phyloP scores from a whole-genome alignment of 805 yeast species.

The Ogataea trehaloabstinens region DNA sequence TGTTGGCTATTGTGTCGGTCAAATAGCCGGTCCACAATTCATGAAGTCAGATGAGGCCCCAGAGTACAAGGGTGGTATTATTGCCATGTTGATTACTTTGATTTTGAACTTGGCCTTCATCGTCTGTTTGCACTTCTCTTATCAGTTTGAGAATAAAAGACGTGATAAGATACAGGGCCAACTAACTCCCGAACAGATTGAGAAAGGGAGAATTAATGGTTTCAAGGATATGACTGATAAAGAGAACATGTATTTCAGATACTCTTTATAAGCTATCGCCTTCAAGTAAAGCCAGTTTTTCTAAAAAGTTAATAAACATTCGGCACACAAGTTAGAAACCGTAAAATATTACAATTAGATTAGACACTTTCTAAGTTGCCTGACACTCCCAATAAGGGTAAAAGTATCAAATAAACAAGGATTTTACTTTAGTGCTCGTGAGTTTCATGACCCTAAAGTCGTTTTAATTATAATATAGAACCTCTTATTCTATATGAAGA shows the following conservation, averaged over 20 bases:
- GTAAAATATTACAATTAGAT: no score
- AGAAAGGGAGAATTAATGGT: conserved; percentile 38
- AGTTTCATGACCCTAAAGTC: no score
- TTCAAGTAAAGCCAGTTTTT: neutral
- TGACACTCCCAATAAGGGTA: neutral
- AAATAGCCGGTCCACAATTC: conserved; percentile 61
- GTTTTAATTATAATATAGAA: neutral
- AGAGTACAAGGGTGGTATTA: conserved; percentile 55
- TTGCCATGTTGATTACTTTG: conserved; percentile 41
- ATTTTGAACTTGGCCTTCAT: conserved; percentile 25
- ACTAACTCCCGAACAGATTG: conserved; percentile 17
- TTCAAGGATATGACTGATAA: conserved; percentile 59
- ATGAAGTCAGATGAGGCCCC: conserved; percentile 52
- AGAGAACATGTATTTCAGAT: conserved; percentile 55
- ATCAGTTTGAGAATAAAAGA: conserved; percentile 42
- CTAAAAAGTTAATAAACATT: no score
- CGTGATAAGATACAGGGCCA: conserved; percentile 39
- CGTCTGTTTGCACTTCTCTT: conserved; percentile 15
- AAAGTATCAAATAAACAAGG: no score
- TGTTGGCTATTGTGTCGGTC: conserved; percentile 53
- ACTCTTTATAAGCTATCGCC: conserved; percentile 22
- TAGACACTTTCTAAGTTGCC: no score
- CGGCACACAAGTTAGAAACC: no score
- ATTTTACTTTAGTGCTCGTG: no score
- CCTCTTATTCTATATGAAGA: conserved; percentile 3